A percentile compares a stretch with the other conserved stretches of the same genome.
Evolutionary conservation across 352 stramenopile genomes (phyloP).

Genomic region (Phytophthora kernoviae): DNA sequence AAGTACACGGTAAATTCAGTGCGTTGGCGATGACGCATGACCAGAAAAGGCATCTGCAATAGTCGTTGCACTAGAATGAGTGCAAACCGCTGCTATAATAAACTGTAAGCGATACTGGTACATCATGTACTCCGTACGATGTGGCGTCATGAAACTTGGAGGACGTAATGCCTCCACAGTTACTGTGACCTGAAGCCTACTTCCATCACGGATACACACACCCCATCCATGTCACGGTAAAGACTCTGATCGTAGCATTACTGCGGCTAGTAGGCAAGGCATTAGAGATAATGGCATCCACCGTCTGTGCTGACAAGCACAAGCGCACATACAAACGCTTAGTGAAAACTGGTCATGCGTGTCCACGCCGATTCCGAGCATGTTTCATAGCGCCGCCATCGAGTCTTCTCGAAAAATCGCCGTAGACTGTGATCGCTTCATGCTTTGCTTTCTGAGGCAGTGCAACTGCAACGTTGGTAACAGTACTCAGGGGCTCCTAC

Average conservation of each 20-base stretch:
- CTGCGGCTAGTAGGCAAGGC: no score
- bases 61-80: no score
- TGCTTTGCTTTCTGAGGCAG: constrained; percentile 6
- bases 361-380: constrained; percentile 5
- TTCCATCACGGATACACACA: no score
- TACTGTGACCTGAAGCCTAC: no score
- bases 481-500: background rate
- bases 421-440: background rate
- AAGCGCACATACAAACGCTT: no score
- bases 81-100: no score
- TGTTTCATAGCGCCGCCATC: background rate
- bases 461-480: constrained; percentile 31
- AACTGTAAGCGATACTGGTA: no score
- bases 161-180: constrained; percentile 4
- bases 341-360: background rate
- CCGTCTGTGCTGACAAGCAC: background rate
- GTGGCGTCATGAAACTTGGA: constrained; percentile 11
- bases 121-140: no score
- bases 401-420: constrained; percentile 1
- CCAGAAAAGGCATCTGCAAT: no score
- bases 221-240: constrained; percentile 16
- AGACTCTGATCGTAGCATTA: constrained; percentile 10
- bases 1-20: no score
- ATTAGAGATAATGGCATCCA: constrained; percentile 5
- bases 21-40: no score